Evolutionary conservation across 2,329 filamentous ascomycete genomes (phyloP).

Genomic region (Botrytis paeoniae): DNA sequence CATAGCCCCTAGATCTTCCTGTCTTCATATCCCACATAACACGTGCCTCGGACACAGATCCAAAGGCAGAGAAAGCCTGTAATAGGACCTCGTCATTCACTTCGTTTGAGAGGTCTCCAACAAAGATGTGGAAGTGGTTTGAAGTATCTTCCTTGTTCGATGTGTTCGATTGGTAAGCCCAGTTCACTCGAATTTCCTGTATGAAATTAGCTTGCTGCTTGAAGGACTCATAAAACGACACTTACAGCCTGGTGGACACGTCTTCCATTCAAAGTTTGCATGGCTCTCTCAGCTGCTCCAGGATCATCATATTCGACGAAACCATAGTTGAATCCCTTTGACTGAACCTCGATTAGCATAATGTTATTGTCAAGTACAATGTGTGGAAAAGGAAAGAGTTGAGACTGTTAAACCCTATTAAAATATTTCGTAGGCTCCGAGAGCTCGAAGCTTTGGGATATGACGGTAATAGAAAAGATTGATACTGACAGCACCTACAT

Average conservation of each 20-base stretch:
- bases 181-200: conserved; percentile 98
- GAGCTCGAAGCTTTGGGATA: conserved; percentile 21
- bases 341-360: conserved; percentile 53
- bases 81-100: conserved; percentile 94
- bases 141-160: conserved; percentile 95
- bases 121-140: conserved; percentile 98
- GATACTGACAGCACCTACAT: conserved; percentile 64
- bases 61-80: conserved; percentile 94
- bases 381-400: conserved; percentile 19
- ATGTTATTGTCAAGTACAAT: conserved; percentile 24
- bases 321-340: conserved; percentile 97
- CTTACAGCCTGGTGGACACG: conserved; percentile 92
- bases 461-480: conserved; percentile 32
- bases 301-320: conserved; percentile 99
- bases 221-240: conserved; percentile 20
- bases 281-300: conserved; percentile 90
- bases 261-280: conserved; percentile 94
- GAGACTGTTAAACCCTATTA: conserved; percentile 28
- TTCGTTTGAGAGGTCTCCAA: conserved; percentile 95
- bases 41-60: conserved; percentile 91
- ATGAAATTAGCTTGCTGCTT: background rate
- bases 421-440: conserved; percentile 28
- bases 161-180: conserved; percentile 97
- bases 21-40: conserved; percentile 99
- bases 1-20: conserved; percentile 92